Conservation (phyloP, 345 rosid genomes). For the Jatropha curcas region DNA sequence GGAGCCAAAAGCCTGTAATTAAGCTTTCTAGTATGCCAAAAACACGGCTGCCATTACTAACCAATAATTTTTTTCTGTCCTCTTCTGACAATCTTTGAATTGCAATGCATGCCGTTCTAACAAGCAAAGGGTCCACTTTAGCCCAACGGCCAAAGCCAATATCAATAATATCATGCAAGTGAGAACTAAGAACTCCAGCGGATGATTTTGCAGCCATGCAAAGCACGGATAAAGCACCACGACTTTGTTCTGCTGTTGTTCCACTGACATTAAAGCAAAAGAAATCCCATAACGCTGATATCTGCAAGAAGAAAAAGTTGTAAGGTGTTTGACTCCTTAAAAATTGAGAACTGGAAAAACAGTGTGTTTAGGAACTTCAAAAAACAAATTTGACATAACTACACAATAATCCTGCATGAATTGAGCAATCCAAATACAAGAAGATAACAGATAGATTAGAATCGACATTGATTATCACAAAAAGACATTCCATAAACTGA, state of each 20-base stretch:
- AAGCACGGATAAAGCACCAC: slow-evolving; percentile 86
- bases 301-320: slow-evolving; percentile 44
- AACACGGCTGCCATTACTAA: slow-evolving; percentile 65
- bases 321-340: neutral
- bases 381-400: neutral
- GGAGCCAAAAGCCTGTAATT: slow-evolving; percentile 81
- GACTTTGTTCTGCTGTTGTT: slow-evolving; percentile 86
- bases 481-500: neutral
- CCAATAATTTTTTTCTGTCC: slow-evolving; percentile 72
- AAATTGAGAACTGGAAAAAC: neutral
- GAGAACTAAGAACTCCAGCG: slow-evolving; percentile 70
- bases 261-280: slow-evolving; percentile 92
- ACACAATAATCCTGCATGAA: neutral
- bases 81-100: slow-evolving; percentile 83
- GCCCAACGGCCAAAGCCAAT: slow-evolving; percentile 99
- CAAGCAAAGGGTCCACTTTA: slow-evolving; percentile 89
- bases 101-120: slow-evolving; percentile 87
- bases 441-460: neutral
- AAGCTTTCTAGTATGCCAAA: slow-evolving; percentile 77
- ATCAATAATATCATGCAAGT: slow-evolving; percentile 92
- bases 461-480: neutral
- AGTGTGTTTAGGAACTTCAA: neutral
- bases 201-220: slow-evolving; percentile 99
- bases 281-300: slow-evolving; percentile 92
- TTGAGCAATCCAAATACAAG: slow-evolving; percentile 1